Base-by-base conservation (phyloP, 2,329 filamentous ascomycete species). In the Sporothrix pallida region DNA sequence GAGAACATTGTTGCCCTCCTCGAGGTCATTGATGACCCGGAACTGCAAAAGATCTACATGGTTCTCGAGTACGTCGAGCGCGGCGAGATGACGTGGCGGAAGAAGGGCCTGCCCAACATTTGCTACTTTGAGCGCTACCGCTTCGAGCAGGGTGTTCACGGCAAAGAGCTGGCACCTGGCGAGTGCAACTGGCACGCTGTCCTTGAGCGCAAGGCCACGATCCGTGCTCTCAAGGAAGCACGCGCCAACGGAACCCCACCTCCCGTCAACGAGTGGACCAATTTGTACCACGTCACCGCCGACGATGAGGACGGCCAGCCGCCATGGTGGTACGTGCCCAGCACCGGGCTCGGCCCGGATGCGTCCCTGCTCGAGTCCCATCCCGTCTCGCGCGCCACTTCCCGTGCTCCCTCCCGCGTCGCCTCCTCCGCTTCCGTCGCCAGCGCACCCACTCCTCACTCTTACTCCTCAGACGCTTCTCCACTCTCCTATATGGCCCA, bases 1-100 rank as follows among this genome's bases (percentile, higher is more conserved):
- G 92, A 93, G n/a, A 98, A 99, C 79, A 93, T 99, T 56, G 96
- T 99, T 76, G 95, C 93, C 78, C 86, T 99, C 54, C 88, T 98
- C 76, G 96, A 99, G 83, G 95, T 99, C 79, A 98, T 99, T 78
- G 96, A 99, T 81, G 96, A 99, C 80, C 95, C 95, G 1, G 93
- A 94, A 79, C 90, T 94, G 74, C 96, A 97, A 84, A 99, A 99
- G 84, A 97, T 99, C 75, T 99, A 99, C 83, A 95, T 99, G 84
- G 93, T 98, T 23, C 87, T 99, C 60, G 96, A 99, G 82, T 95
- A 95, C 82, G 95, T 98, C 73, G 94, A 98, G 80, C 88, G 95
- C 56, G 95, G 96, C 70, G 96, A 99, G 83, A 93, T 99, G 73
- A 88, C 94, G 67, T 99, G 96, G 96, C 90, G 96, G 72, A 95